Evolutionary conservation across 306 rosid genomes (phyloP), one percentile per base, ranked within the genome.

Genomic region (Medicago arabica): DNA sequence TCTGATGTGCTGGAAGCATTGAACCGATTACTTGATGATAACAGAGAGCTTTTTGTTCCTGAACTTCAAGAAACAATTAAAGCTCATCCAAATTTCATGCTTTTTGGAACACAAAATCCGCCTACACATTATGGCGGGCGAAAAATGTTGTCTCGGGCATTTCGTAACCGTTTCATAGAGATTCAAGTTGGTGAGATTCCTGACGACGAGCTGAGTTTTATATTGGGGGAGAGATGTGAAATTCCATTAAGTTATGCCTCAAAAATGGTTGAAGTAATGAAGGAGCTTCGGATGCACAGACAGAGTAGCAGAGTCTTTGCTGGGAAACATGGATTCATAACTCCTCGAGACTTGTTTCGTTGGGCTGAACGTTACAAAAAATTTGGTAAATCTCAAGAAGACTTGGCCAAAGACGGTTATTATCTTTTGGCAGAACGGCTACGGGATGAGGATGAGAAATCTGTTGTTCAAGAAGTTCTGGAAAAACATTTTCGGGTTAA

Each of bases 1-100:
- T 92, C 98, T 66, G 98, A 95, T 87, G 98, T 95, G 77, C 79
- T 95, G 79, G 98, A 95, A 83, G 97, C 98, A 36, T 84, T 95
- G 87, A 95, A 95, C 62, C 87, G 98, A 71, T 86, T 95, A 59
- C 87, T 95, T 57, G 98, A 95, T 72, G 98, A 95, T 76, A 95
- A 95, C 74, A 90, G 98, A 67, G 98, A 95, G 84, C 93, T 95
- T 82, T 92, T 85, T 81, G 92, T 92, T 64, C 98, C 98, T 72
- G 98, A 95, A 78, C 85, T 90, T 69, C 89, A 89, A 85, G 84
- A 82, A 71, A 90, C 91, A 17, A 72, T 92, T 75, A 61, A 44
- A 79, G 95, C 98, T 31, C 87, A 95, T 88, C 88, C 88, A 60
- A 71, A 92, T 66, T 95, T 95, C 62, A 92, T 95, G 98, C 98